Evolutionary conservation across 441 rosid genomes (phyloP).

Genomic region (Pelargonium australe): DNA sequence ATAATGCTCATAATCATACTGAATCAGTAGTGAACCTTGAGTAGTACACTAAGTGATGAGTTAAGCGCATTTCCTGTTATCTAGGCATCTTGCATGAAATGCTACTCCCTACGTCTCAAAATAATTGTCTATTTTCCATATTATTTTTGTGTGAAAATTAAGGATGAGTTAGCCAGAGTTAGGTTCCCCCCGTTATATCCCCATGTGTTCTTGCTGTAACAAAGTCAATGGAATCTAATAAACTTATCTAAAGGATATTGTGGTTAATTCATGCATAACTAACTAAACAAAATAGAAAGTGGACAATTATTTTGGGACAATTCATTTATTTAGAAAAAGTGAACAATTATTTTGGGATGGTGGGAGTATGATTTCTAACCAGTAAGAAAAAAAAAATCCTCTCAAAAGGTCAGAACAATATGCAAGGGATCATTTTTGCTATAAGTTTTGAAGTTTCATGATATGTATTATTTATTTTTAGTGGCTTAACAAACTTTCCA

Average conservation of each 20-base stretch:
- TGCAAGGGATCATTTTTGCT: not conserved
- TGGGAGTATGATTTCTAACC: too few relatives aligned
- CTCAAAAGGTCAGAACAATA: not conserved
- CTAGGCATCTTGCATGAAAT: not conserved
- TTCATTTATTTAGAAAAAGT: too few relatives aligned
- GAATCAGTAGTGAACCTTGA: not conserved
- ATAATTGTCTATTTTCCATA: too few relatives aligned
- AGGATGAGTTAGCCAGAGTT: not conserved
- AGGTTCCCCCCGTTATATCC: not conserved
- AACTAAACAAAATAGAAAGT: too few relatives aligned
- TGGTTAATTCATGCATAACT: too few relatives aligned
- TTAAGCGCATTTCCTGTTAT: not conserved
- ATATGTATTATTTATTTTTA: not conserved
- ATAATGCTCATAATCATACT: not conserved
- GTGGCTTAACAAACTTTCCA: not conserved
- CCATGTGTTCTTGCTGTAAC: not conserved
- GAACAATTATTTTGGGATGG: too few relatives aligned
- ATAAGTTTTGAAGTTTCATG: conserved; percentile 1
- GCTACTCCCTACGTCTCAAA: too few relatives aligned
- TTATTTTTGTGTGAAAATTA: too few relatives aligned
- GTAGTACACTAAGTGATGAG: not conserved
- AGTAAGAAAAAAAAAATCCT: not conserved
- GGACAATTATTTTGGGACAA: too few relatives aligned
- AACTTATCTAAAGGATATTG: too few relatives aligned
- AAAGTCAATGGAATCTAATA: too few relatives aligned